Evolutionary conservation across 192 early-diverging fungal genomes (phyloP).

Genomic region (Linnemannia hyalina): DNA sequence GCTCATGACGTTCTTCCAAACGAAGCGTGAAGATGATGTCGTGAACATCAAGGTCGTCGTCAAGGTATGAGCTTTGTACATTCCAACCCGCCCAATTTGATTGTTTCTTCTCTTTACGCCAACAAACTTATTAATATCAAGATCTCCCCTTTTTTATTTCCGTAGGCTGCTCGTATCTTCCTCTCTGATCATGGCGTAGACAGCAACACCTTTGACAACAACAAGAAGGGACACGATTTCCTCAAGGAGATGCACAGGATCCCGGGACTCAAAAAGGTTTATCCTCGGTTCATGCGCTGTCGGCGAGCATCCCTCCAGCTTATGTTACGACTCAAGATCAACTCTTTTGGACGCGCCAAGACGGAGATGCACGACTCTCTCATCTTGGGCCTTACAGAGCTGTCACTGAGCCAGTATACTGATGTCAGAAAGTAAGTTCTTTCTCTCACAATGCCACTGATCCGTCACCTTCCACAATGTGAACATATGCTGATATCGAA

Average conservation of each 20-base stretch:
- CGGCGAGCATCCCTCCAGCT: constrained; percentile 68
- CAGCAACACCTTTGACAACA: constrained; percentile 60
- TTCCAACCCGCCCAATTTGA: neutral
- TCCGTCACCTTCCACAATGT: neutral
- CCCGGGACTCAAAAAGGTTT: constrained; percentile 62
- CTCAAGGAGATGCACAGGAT: constrained; percentile 62
- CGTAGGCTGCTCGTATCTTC: constrained; percentile 57
- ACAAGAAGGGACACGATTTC: constrained; percentile 68
- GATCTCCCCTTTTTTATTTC: neutral
- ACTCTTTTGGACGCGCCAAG: constrained; percentile 61
- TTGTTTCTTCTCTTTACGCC: neutral
- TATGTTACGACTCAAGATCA: constrained; percentile 67
- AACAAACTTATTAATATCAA: neutral
- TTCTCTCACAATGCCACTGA: neutral
- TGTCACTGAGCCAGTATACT: constrained; percentile 68
- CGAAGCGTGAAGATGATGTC: constrained; percentile 78
- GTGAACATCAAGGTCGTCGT: constrained; percentile 79
- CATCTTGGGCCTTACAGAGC: constrained; percentile 65
- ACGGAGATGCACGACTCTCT: constrained; percentile 65
- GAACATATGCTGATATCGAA: neutral
- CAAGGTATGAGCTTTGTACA: constrained; percentile 52
- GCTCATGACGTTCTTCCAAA: constrained; percentile 64
- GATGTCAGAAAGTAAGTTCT: constrained; percentile 68
- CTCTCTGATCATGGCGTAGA: constrained; percentile 70
- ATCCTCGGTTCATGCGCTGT: constrained; percentile 63